Evolutionary conservation across 805 yeast species (phyloP).

Genomic region (Candida germanica): DNA sequence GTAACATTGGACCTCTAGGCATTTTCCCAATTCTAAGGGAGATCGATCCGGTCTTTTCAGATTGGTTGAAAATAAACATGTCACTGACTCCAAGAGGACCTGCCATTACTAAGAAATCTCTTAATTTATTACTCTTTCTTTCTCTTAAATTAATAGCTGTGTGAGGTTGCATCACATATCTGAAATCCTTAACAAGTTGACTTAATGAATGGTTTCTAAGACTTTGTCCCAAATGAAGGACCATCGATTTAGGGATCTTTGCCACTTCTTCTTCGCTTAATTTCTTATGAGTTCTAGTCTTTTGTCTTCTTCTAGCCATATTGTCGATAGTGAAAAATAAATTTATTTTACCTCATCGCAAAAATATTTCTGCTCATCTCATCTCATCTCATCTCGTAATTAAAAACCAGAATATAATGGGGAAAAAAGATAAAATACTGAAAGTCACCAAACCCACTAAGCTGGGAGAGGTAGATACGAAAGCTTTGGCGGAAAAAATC

Average conservation of each 20-base stretch:
- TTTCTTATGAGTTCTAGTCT: slow-evolving; percentile 83
- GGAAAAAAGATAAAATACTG: too few species aligned
- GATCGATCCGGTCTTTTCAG: slow-evolving; percentile 71
- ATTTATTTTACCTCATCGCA: slow-evolving; percentile 10
- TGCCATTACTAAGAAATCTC: slow-evolving; percentile 96
- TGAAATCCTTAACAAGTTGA: slow-evolving; percentile 82
- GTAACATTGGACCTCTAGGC: slow-evolving; percentile 93
- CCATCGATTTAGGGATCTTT: slow-evolving; percentile 90
- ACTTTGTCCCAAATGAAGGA: slow-evolving; percentile 76
- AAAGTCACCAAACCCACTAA: slow-evolving; percentile 7
- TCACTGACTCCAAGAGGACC: slow-evolving; percentile 95
- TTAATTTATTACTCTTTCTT: slow-evolving; percentile 79
- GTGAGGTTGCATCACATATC: slow-evolving; percentile 93
- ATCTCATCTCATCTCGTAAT: too few species aligned
- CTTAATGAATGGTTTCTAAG: slow-evolving; percentile 76
- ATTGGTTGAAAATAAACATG: slow-evolving; percentile 80
- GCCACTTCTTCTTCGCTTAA: slow-evolving; percentile 62
- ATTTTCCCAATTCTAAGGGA: slow-evolving; percentile 80
- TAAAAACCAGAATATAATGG: too few species aligned
- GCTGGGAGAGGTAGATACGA: slow-evolving; percentile 25
- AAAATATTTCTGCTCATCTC: slow-evolving; percentile 1
- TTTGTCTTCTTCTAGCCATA: slow-evolving; percentile 48
- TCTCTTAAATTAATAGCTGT: slow-evolving; percentile 88
- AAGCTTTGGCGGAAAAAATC: slow-evolving; percentile 57
- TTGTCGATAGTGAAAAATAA: neutral